phyloP scores from a whole-genome alignment of 495 filamentous ascomycete genomes.

The Lasiosphaeria hispida region DNA sequence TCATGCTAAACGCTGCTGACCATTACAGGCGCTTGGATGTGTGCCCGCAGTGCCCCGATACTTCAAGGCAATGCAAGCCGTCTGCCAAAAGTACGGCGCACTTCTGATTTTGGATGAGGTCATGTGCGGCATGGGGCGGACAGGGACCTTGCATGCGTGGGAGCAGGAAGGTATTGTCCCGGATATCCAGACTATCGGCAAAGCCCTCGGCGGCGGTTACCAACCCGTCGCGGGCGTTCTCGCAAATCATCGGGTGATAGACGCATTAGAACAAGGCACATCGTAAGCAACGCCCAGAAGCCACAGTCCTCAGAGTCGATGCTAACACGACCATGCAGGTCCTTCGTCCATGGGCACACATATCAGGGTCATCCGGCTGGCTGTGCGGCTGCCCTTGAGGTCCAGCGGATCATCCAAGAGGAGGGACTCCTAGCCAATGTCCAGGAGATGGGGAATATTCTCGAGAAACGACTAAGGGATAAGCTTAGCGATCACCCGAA shows the following conservation, averaged over 20 bases:
- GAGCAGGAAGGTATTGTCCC: slow-evolving; percentile 55
- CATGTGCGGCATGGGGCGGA: slow-evolving; percentile 76
- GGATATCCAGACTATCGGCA: slow-evolving; percentile 65
- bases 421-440: slow-evolving; percentile 56
- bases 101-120: slow-evolving; percentile 75
- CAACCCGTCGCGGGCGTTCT: slow-evolving; percentile 61
- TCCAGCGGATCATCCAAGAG: slow-evolving; percentile 57
- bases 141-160: slow-evolving; percentile 67
- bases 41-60: slow-evolving; percentile 67
- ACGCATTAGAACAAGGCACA: slow-evolving; percentile 56
- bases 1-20: not conserved
- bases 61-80: slow-evolving; percentile 61
- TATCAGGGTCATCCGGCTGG: slow-evolving; percentile 60
- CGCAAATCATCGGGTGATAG: slow-evolving; percentile 51
- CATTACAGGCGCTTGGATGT: slow-evolving; percentile 55
- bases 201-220: slow-evolving; percentile 66
- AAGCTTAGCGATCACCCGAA: slow-evolving; percentile 49
- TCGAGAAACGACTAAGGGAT: slow-evolving; percentile 45
- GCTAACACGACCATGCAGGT: slow-evolving; percentile 20
- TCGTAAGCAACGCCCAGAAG: slow-evolving; percentile 32
- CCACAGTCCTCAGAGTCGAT: slow-evolving; percentile 12
- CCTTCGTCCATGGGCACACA: slow-evolving; percentile 59
- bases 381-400: slow-evolving; percentile 60
- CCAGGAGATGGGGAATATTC: slow-evolving; percentile 44
- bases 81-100: slow-evolving; percentile 72